Percentiles rank a stretch among this genome's conserved stretches.
Conservation (phyloP, 83 land plant species). For the Thuja plicata region DNA sequence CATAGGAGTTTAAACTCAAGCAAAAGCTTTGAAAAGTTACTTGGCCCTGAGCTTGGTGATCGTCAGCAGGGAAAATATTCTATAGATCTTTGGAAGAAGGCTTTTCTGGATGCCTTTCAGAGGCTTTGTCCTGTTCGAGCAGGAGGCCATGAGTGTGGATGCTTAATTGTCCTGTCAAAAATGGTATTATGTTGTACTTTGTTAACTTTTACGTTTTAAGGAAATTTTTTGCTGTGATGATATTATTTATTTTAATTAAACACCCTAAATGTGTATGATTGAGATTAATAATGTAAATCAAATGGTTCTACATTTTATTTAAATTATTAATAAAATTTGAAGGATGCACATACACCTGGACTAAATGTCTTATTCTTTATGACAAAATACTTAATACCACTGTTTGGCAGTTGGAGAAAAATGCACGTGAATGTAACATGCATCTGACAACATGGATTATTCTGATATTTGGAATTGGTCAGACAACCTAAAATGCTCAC, state of each 20-base stretch:
- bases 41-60: slow-evolving; percentile 67
- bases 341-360: not conserved
- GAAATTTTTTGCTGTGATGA: not conserved
- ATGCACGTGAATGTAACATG: not conserved
- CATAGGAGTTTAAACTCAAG: slow-evolving; percentile 18
- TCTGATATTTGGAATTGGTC: not conserved
- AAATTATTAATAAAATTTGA: not conserved
- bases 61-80: slow-evolving; percentile 80
- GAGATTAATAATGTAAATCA: not conserved
- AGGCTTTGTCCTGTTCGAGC: slow-evolving; percentile 91
- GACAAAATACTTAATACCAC: not conserved
- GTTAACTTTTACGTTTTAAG: not conserved
- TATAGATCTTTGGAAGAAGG: slow-evolving; percentile 79
- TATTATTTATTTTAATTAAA: not conserved
- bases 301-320: not conserved
- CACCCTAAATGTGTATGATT: not conserved
- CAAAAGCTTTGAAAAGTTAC: slow-evolving; percentile 30
- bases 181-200: slow-evolving; percentile 43
- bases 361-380: not conserved
- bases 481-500: not conserved
- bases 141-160: slow-evolving; percentile 91
- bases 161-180: slow-evolving; percentile 75
- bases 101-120: slow-evolving; percentile 76
- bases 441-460: not conserved
- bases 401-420: not conserved